A percentile compares a stretch with the other conserved stretches of the same genome.
phyloP scores from a whole-genome alignment of 306 rosid species.

The Rosa persica region DNA sequence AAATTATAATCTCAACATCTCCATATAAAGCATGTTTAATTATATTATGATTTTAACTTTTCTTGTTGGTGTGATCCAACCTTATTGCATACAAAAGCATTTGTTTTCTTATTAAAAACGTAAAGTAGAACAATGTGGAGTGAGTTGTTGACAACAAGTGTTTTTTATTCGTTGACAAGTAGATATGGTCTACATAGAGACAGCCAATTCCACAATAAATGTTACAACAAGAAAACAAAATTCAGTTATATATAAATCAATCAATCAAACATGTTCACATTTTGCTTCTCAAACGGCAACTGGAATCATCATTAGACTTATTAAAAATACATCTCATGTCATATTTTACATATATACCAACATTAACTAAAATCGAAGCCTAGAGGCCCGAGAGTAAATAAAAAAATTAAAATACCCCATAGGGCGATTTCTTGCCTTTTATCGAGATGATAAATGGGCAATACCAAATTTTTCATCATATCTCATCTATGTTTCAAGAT shows the following conservation, averaged over 20 bases:
- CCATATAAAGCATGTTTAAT: neutral
- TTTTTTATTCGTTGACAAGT: neutral
- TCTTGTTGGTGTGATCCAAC: neutral
- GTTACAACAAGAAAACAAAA: neutral
- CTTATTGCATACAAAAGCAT: constrained; percentile 2
- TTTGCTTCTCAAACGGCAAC: neutral
- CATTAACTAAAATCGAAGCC: no score
- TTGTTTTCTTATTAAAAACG: neutral
- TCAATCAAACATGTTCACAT: no score
- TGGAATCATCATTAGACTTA: neutral
- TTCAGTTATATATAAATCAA: neutral
- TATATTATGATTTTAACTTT: neutral
- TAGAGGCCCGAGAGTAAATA: no score
- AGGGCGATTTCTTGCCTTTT: no score
- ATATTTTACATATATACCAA: no score
- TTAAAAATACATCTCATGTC: no score
- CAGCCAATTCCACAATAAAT: neutral
- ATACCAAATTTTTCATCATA: no score
- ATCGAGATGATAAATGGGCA: no score
- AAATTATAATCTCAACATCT: neutral
- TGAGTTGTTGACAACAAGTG: constrained; percentile 8
- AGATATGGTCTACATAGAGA: neutral
- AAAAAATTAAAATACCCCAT: no score
- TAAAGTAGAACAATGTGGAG: neutral
- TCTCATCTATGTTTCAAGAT: no score